Percentiles rank a stretch among this genome's conserved stretches.
These are phyloP conservation scores for Primulina tabacum DNA, from an alignment of 257 asterid genomes.

Conservation along the genomic window DNA sequence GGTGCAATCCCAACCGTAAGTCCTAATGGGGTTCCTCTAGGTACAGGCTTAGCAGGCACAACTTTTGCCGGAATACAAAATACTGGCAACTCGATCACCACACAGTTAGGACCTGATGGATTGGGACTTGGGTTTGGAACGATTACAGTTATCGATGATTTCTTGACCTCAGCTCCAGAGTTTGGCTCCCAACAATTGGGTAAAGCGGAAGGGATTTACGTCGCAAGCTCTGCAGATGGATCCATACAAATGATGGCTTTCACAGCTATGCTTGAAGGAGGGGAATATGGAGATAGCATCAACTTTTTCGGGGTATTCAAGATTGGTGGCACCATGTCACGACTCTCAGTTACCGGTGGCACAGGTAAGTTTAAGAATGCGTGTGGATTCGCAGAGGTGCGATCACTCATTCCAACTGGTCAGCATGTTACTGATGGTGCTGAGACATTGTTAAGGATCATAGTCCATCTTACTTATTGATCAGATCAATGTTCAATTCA, in stretches of 20 bases:
- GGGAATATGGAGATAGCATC: conserved; percentile 47
- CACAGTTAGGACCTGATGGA: conserved; percentile 49
- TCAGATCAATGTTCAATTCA: not conserved
- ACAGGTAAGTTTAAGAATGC: conserved; percentile 65
- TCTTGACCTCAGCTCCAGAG: conserved; percentile 48
- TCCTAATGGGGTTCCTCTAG: conserved; percentile 65
- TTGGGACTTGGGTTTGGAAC: conserved; percentile 57
- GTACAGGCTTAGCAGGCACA: conserved; percentile 65
- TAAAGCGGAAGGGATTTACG: conserved; percentile 69
- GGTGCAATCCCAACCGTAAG: conserved; percentile 73
- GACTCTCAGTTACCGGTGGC: conserved; percentile 77
- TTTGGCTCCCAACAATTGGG: conserved; percentile 56
- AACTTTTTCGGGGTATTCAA: conserved; percentile 65
- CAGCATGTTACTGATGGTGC: conserved; percentile 43
- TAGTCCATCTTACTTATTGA: conserved; percentile 44
- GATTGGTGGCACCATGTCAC: conserved; percentile 52
- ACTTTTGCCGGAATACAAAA: conserved; percentile 26
- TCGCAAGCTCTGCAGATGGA: conserved; percentile 69
- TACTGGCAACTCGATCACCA: conserved; percentile 11
- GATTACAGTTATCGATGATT: conserved; percentile 56
- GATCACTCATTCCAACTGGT: conserved; percentile 48
- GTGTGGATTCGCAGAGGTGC: conserved; percentile 61
- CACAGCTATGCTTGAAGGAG: conserved; percentile 59
- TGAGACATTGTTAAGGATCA: conserved; percentile 44
- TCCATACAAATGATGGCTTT: conserved; percentile 72